Evolutionary conservation across 2,329 filamentous ascomycete genomes (phyloP), one percentile per base, ranked within the genome.

Genomic region (Coniochaeta sp.): DNA sequence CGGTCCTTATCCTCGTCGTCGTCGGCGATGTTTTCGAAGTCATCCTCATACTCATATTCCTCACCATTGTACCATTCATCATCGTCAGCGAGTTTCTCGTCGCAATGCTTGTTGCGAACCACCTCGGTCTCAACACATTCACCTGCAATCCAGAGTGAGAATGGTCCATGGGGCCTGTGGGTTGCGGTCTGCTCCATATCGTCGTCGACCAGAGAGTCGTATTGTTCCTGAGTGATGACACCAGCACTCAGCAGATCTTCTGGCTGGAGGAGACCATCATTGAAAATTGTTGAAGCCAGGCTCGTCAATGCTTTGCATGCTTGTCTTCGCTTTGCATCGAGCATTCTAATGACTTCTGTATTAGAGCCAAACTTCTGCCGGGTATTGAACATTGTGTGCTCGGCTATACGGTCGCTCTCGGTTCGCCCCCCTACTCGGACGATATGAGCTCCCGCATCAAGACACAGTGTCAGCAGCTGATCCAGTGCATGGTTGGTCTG

Each of bases 401-500:
- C 77, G 62, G 85, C 85, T 64, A 96, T 87, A 0, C 81, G 79
- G 0, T 77, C 73, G 62, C 90, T 87, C 58, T 84, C 82, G 19
- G 88, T 90, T 33, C 89, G 82, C 2, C 87, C 86, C 47, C 91
- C 91, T 11, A 84, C 69, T 2, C 81, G 79, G 11, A 78, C 75
- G 61, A 92, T 86, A 1, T 84, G 80, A 79, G 72, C 89, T 2
- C 70, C 72, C 0, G 66, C 59, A 1, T 76, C 69, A 1, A 85
- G 77, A 17, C 91, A 79, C 59, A 88, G 84, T 1, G 76, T 74
- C 0, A 96, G 77, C 0, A 97, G 77, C 69, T 96, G 92, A 66
- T 97, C 92, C 0, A 96, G 76, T 0, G 92, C 92, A 72, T 96
- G 91, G 62, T 97, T 97, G 0, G 92, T 97, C 67, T 96, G 91